Base-by-base conservation (phyloP, 805 yeast genomes). In the Saccharomycopsis guyanensis region DNA sequence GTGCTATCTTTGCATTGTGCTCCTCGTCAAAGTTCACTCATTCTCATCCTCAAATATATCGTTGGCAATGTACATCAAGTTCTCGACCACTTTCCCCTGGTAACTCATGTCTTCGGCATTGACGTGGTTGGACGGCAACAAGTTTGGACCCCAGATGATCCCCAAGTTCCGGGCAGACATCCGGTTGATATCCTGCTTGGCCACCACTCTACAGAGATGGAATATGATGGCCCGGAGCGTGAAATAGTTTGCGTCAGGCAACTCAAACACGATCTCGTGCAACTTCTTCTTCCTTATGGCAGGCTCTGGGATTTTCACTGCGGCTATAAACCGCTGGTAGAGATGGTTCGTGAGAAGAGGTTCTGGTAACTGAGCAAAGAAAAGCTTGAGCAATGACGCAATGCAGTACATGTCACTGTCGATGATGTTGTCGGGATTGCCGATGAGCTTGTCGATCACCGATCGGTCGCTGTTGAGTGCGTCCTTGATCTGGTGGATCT, bases 241-340 rank as follows among this genome's bases (percentile, higher is more conserved):
- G 71, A 95, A 89, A 62, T 93, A 93, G 48, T 91, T 87, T 1
- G 95, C 93, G 65, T 93, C 98, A 0, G 97, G 96, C 46, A 93
- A 72, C 54, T 85, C 84, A 66, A 83, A 93, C 39, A 93, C 86
- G 49, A 86, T 74, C 38, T 87, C 86, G 63, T 93, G 98, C 56
- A 93, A 71, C 25, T 70, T 70, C 58, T 87, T 91, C 49, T 85
- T 77, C 48, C 84, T 73, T 54, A 78, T 71, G 12, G 69, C 69
- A 16, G 71, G 71, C 56, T 82, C 85, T 25, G 68, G 73, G 42
- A 87, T 79, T 60, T 78, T 77, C 19, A 84, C 84, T 1, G 88
- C 84, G 33, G 76, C 79, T 41, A 87, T 64, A 57, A 86, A 84
- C 29, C 73, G 71, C 44, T 70, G 71, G 57, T 78, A 76, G 49